A percentile compares a stretch with the other conserved stretches of the same genome.
phyloP scores from a whole-genome alignment of 768 basidiomycete genomes.

The Mycena metata region DNA sequence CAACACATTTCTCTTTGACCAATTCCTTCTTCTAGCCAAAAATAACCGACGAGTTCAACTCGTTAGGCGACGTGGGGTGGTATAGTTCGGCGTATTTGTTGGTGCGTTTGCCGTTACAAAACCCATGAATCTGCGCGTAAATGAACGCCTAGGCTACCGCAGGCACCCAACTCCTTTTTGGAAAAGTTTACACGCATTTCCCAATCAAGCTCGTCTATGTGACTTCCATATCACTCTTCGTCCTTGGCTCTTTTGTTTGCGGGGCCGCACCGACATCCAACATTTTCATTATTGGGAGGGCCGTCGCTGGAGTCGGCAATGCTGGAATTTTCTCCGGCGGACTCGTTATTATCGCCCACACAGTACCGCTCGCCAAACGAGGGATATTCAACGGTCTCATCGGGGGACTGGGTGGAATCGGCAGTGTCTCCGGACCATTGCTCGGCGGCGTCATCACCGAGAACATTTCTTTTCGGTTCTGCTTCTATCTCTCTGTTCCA shows the following conservation, averaged over 20 bases:
- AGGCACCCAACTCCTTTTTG: conserved; percentile 29
- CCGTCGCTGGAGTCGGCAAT: conserved; percentile 60
- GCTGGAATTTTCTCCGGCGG: conserved; percentile 48
- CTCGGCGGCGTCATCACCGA: conserved; percentile 49
- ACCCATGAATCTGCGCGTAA: neutral
- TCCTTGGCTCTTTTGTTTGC: conserved; percentile 59
- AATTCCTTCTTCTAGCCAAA: conserved; percentile 15
- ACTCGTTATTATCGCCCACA: conserved; percentile 44
- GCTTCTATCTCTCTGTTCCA: conserved; percentile 31
- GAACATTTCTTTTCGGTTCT: conserved; percentile 53
- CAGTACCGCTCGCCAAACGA: conserved; percentile 47
- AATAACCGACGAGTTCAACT: conserved; percentile 25
- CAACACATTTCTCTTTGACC: neutral
- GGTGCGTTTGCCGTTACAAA: conserved; percentile 9
- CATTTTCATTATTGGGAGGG: conserved; percentile 57
- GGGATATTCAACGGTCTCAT: conserved; percentile 54
- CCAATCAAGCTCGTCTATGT: conserved; percentile 21
- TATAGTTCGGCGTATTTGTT: conserved; percentile 28
- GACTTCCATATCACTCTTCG: conserved; percentile 51
- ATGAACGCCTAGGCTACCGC: conserved; percentile 27
- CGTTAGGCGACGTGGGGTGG: conserved; percentile 28
- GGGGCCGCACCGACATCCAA: conserved; percentile 48
- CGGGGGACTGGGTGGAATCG: conserved; percentile 45
- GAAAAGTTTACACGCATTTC: conserved; percentile 27
- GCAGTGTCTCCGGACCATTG: conserved; percentile 44